Base-by-base conservation (phyloP, 2,329 filamentous ascomycete genomes). In the Raffaelea deltoideospora region DNA sequence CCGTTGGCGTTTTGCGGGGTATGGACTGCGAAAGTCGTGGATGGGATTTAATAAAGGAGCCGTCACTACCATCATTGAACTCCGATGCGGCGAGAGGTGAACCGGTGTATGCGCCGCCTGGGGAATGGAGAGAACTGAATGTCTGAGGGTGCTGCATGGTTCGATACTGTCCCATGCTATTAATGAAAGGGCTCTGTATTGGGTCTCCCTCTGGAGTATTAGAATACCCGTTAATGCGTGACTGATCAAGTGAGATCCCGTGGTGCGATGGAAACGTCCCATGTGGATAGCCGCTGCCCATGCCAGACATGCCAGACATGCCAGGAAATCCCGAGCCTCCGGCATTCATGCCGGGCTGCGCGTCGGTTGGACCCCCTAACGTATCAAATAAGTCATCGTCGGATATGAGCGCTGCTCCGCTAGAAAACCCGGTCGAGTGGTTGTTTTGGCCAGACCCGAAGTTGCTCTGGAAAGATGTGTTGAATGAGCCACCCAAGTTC, bases 121-220 rank as follows among this genome's bases (percentile, higher is more conserved):
- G 65, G 11, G 66, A 69, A 39, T 69, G 66, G 7, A 72, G 50
- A 3, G 72, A 70, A 40, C 63, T 64, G 41, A 76, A 71, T 14
- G 67, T 61, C 37, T 71, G 65, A 14, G 65, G 63, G 51, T 69
- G 66, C 51, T 75, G 70, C 49, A 80, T 76, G 40, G 72, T 71
- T 31, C 80, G 74, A 54, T 85, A 92, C 45, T 86, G 81, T 26
- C 68, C 67, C 62, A 87, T 90, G 51, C 71, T 76, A 47, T 80
- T 73, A 30, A 82, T 71, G 50, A 86, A 95, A 0, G 88, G 88
- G 49, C 86, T 95, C 51, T 92, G 83, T 42, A 94, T 88, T 6
- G 88, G 86, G 37, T 85, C 80, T 36, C 85, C 85, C 42, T 96
- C 88, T 4, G 88, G 87, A 2, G 87, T 94, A 54, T 83, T 84